Conservation (phyloP, 441 rosid genomes). For the Pelargonium cotyledonis region DNA sequence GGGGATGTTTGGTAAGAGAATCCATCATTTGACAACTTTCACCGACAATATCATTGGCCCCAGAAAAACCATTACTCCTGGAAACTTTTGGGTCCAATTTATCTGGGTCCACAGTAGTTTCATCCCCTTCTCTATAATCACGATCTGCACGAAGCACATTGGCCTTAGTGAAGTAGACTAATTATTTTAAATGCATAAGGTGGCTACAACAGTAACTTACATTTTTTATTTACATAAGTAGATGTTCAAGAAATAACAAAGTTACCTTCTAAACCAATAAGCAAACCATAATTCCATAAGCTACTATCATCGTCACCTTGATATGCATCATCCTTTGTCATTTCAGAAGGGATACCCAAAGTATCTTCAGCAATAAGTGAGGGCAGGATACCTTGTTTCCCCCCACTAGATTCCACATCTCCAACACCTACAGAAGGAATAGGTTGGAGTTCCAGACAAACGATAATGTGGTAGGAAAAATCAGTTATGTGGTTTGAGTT, state of each 20-base stretch:
- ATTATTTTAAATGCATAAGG: constrained; percentile 1
- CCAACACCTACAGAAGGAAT: constrained; percentile 9
- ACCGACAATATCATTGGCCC: constrained; percentile 19
- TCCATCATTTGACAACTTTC: constrained; percentile 19
- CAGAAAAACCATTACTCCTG: constrained; percentile 18
- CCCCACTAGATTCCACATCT: constrained; percentile 32
- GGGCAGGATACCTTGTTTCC: constrained; percentile 28
- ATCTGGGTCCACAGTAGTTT: constrained; percentile 18
- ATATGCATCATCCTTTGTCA: constrained; percentile 25
- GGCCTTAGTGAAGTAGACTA: neutral
- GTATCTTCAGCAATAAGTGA: constrained; percentile 25
- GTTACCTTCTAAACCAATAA: constrained; percentile 25
- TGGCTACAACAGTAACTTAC: constrained; percentile 3
- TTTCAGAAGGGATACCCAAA: constrained; percentile 24
- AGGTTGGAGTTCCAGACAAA: neutral
- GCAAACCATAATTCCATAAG: constrained; percentile 21
- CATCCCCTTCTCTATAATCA: constrained; percentile 20
- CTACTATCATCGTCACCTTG: constrained; percentile 17
- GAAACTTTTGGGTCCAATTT: constrained; percentile 3
- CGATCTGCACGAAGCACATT: constrained; percentile 19
- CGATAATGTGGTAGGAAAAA: neutral
- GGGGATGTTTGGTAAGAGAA: constrained; percentile 15
- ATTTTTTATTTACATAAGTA: neutral
- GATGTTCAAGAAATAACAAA: neutral
- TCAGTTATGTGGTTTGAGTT: neutral